Conservation (phyloP, 2,329 filamentous ascomycete species). For the Talaromyces albobiverticillius region DNA sequence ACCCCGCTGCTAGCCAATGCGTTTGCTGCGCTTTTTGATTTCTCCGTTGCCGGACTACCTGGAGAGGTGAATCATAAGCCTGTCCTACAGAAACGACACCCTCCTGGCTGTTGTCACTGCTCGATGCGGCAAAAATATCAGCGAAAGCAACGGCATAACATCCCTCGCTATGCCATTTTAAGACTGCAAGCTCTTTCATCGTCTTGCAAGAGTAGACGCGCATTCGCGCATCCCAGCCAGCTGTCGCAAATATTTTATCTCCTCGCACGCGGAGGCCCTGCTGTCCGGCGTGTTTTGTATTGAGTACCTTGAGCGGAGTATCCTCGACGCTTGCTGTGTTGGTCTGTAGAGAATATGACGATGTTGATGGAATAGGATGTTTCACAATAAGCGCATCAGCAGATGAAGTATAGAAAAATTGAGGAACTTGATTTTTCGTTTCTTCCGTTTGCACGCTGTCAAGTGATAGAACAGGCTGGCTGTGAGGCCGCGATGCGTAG, state of each 20-base stretch:
- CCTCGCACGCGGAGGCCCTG: conserved; percentile 74
- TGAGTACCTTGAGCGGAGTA: conserved; percentile 57
- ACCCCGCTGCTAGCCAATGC: conserved; percentile 87
- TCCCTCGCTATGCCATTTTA: conserved; percentile 91
- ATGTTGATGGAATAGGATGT: conserved; percentile 59
- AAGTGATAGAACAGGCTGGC: conserved; percentile 78
- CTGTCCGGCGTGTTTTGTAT: conserved; percentile 88
- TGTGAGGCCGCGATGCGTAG: conserved; percentile 68
- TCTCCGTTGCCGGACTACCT: conserved; percentile 62
- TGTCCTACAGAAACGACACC: neutral
- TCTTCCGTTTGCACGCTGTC: conserved; percentile 49
- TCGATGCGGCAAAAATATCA: conserved; percentile 26
- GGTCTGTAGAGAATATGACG: neutral
- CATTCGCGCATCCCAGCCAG: conserved; percentile 83
- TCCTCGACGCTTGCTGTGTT: conserved; percentile 15
- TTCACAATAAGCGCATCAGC: conserved; percentile 78
- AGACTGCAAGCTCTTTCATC: conserved; percentile 81
- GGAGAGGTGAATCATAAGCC: conserved; percentile 19
- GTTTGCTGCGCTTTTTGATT: conserved; percentile 63
- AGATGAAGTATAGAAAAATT: conserved; percentile 69
- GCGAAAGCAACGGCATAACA: conserved; percentile 80
- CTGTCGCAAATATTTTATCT: conserved; percentile 83
- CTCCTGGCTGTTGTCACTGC: neutral
- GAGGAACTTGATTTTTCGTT: conserved; percentile 38
- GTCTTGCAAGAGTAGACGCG: conserved; percentile 78